phyloP scores from a whole-genome alignment of 192 early-diverging fungal genomes.

The Linnemannia zychae region DNA sequence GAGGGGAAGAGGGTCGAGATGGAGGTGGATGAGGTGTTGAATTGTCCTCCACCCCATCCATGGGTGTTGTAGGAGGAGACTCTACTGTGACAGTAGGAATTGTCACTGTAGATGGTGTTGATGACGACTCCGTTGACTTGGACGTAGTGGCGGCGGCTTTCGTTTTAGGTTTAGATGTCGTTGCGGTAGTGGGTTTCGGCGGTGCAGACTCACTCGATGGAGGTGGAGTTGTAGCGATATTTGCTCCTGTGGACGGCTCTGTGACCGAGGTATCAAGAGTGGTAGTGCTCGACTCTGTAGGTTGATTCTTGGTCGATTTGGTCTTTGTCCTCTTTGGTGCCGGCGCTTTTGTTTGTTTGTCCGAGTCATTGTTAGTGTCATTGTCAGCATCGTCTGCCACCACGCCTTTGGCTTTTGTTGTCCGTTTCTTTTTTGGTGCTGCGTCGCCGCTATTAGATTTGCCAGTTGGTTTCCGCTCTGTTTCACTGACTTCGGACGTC shows the following conservation, averaged over 20 bases:
- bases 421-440: conserved; percentile 37
- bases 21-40: conserved; percentile 24
- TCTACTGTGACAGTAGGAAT: conserved; percentile 38
- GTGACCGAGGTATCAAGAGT: background rate
- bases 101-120: background rate
- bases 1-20: conserved; percentile 24
- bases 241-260: background rate
- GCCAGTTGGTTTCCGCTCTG: conserved; percentile 35
- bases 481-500: conserved; percentile 48
- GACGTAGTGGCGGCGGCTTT: background rate
- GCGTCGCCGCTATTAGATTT: background rate
- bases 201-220: background rate
- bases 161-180: background rate
- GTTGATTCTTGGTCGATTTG: conserved; percentile 14
- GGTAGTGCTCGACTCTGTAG: background rate
- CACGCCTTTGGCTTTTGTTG: conserved; percentile 25
- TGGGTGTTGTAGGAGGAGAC: conserved; percentile 20
- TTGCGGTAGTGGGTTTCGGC: background rate
- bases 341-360: conserved; percentile 40
- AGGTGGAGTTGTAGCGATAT: background rate
- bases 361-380: conserved; percentile 38
- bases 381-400: background rate
- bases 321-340: conserved; percentile 24
- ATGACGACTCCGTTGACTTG: background rate
- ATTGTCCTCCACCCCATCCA: conserved; percentile 11